Evolutionary conservation across 257 asterid genomes (phyloP).

Genomic region (Coffea eugenioides): DNA sequence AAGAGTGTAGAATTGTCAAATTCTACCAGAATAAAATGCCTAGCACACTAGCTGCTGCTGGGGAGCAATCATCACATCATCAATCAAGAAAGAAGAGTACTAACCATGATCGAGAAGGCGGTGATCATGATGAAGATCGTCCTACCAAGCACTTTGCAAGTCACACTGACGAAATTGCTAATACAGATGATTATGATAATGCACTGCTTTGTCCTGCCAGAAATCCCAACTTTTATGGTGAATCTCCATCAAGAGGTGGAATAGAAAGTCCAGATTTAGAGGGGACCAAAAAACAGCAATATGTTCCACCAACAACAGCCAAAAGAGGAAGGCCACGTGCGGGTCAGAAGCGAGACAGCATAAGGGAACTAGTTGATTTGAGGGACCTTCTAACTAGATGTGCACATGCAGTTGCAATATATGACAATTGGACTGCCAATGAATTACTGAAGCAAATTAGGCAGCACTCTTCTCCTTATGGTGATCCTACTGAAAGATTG

Average conservation of each 20-base stretch:
- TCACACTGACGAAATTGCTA: slow-evolving; percentile 25
- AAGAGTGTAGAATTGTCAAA: not conserved
- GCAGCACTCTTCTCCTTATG: slow-evolving; percentile 35
- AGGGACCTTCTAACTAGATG: slow-evolving; percentile 34
- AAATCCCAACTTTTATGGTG: slow-evolving; percentile 51
- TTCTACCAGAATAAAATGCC: not conserved
- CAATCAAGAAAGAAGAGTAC: slow-evolving; percentile 5
- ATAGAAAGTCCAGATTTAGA: slow-evolving; percentile 37
- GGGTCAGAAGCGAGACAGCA: slow-evolving; percentile 20
- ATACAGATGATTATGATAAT: slow-evolving; percentile 44
- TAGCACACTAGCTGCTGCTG: not conserved
- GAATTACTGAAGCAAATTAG: slow-evolving; percentile 34
- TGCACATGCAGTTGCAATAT: slow-evolving; percentile 37
- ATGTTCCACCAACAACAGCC: slow-evolving; percentile 14
- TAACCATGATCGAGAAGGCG: slow-evolving; percentile 22
- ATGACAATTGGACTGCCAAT: slow-evolving; percentile 29
- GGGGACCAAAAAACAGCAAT: too few relatives aligned
- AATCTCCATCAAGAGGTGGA: not conserved
- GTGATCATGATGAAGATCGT: slow-evolving; percentile 8
- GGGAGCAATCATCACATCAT: slow-evolving; percentile 2
- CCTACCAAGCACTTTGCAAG: slow-evolving; percentile 43
- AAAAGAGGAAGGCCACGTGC: slow-evolving; percentile 28
- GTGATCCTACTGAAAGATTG: slow-evolving; percentile 38
- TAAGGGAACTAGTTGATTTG: slow-evolving; percentile 38
- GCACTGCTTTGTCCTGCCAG: slow-evolving; percentile 55